These are phyloP conservation scores for Barnettozyma pratensis DNA, from an alignment of 805 yeast species.

Conservation along the genomic window DNA sequence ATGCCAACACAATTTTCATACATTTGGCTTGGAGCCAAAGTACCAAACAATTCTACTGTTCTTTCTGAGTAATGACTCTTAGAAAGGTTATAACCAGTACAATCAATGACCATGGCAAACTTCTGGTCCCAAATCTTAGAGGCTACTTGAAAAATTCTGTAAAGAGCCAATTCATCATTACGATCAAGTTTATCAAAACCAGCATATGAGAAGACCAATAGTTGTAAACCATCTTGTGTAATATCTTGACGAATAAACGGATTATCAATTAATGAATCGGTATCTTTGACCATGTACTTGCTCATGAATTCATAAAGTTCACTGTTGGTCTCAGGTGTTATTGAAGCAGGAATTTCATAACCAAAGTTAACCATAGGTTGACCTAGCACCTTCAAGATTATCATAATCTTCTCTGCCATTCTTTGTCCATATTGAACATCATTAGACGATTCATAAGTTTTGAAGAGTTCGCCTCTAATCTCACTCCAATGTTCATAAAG, in stretches of 20 bases:
- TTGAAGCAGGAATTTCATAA: constrained; percentile 50
- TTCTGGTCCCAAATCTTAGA: constrained; percentile 69
- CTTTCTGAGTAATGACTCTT: constrained; percentile 21
- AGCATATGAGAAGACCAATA: constrained; percentile 47
- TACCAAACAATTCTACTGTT: constrained; percentile 33
- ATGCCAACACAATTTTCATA: constrained; percentile 46
- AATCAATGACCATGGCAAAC: constrained; percentile 60
- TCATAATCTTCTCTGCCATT: constrained; percentile 41
- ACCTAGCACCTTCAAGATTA: constrained; percentile 44
- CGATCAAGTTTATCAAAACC: constrained; percentile 31
- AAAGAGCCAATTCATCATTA: constrained; percentile 49
- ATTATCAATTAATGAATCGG: constrained; percentile 37
- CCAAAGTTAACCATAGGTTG: constrained; percentile 53
- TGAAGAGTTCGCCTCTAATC: constrained; percentile 25
- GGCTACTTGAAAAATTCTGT: constrained; percentile 56
- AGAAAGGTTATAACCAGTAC: constrained; percentile 49
- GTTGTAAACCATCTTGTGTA: constrained; percentile 69
- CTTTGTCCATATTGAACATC: constrained; percentile 20
- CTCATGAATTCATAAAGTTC: constrained; percentile 71
- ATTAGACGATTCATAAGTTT: constrained; percentile 12
- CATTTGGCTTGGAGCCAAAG: constrained; percentile 47
- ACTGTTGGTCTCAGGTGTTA: constrained; percentile 44
- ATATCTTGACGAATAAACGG: constrained; percentile 58
- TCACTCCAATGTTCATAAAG: constrained; percentile 45
- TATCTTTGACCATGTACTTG: constrained; percentile 52